Evolutionary conservation across 169 alveolate genomes (phyloP).

Genomic region (Cystoisospora suis): DNA sequence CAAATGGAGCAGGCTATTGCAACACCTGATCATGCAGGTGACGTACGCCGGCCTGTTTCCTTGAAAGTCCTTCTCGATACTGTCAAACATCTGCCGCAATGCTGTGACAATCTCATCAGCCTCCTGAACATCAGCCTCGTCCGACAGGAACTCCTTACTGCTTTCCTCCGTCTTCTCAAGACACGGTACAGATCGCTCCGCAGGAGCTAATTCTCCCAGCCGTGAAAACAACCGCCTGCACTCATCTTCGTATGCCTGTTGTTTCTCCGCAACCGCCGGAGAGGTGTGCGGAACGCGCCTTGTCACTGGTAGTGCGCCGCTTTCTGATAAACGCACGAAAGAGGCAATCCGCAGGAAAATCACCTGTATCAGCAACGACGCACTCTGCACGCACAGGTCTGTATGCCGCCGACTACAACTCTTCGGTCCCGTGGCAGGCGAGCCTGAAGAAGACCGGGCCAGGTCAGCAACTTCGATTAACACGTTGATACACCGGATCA

Average conservation of each 20-base stretch:
- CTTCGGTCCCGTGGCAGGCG: no score
- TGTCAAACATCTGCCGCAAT: slow-evolving; percentile 41
- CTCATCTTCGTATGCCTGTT: neutral
- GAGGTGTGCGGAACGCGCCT: neutral
- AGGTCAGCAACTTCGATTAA: no score
- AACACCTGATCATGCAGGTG: slow-evolving; percentile 64
- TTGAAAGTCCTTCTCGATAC: slow-evolving; percentile 28
- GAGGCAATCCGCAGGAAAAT: neutral
- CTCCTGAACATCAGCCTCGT: neutral
- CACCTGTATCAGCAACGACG: no score
- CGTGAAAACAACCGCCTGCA: neutral
- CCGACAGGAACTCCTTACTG: neutral
- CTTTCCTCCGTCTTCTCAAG: neutral
- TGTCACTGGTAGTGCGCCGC: neutral
- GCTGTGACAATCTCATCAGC: slow-evolving; percentile 15
- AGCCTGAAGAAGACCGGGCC: no score
- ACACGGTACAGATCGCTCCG: neutral
- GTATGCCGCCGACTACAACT: no score
- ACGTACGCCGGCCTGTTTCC: slow-evolving; percentile 48
- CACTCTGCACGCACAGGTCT: no score
- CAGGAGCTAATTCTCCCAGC: neutral
- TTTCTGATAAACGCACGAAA: neutral
- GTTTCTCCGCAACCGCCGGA: neutral
- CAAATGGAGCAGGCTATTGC: slow-evolving; percentile 57
- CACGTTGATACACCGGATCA: no score